phyloP scores from a whole-genome alignment of 2,329 filamentous ascomycete genomes.

The Monosporascus sp. region DNA sequence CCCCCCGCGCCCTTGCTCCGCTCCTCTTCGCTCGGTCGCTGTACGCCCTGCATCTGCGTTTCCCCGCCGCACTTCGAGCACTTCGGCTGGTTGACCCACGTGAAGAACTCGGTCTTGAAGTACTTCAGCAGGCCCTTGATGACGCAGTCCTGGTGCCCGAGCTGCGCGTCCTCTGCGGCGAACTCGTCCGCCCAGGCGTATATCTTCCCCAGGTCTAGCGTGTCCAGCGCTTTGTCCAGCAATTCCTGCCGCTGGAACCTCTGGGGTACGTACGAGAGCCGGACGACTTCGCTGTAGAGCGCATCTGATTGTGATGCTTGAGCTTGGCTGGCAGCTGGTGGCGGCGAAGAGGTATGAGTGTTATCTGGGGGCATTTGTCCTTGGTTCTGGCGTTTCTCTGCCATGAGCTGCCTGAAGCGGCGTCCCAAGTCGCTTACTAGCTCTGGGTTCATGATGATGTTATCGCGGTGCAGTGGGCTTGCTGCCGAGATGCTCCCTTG shows the following conservation, averaged over 20 bases:
- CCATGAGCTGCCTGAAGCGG: not conserved
- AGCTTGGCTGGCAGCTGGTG: not conserved
- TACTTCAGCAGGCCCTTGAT: conserved; percentile 5
- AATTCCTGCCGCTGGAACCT: not conserved
- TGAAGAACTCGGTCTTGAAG: conserved; percentile 59
- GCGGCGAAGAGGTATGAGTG: not conserved
- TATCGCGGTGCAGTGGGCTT: not conserved
- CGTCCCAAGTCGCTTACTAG: not conserved
- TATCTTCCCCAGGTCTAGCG: not conserved
- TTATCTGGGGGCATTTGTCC: not conserved
- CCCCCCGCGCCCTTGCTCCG: conserved; percentile 78
- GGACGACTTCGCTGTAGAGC: not conserved
- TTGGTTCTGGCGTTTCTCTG: not conserved
- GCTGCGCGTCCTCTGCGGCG: conserved; percentile 1
- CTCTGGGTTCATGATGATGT: not conserved
- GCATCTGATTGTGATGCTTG: not conserved
- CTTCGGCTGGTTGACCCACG: conserved; percentile 92
- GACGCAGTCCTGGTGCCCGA: conserved; percentile 9
- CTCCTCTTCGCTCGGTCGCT: conserved; percentile 81
- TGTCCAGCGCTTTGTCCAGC: not conserved
- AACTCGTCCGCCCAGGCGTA: not conserved
- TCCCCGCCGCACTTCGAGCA: conserved; percentile 78
- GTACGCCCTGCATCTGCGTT: conserved; percentile 78
- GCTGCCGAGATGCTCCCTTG: not conserved
- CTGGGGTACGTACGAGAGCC: not conserved